Base-by-base conservation (phyloP, 768 basidiomycete genomes). In the Leccinum longicurvipes region DNA sequence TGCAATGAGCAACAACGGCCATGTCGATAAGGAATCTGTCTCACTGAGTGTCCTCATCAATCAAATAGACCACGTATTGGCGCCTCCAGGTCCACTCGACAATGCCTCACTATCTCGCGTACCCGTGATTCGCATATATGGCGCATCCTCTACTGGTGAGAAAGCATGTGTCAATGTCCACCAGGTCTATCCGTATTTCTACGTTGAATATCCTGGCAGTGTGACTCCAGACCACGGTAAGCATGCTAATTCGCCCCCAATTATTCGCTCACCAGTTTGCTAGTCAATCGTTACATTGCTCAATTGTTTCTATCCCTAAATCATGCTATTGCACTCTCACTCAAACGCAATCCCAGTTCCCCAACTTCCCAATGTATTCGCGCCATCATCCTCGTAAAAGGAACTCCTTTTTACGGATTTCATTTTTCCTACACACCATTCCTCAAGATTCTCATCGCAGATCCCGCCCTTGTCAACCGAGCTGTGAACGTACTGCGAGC, bases 381-480 rank as follows among this genome's bases (percentile, higher is more conserved):
- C 14, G 86, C 86, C 23, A 80, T 97, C 39, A 68, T 92, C 47
- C 78, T 95, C 50, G 91, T 94, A 59, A 98, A 98, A 73, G 97
- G 93, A n/a, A 76, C 93, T 17, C 87, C 89, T 66, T 97, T 98
- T 72, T 98, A 98, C 72, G 95, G 97, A 9, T 98, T 94, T 69
- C 89, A 93, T 68, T 77, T 87, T 11, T 82, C 85, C 25, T 89
- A 93, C 64, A 78, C 81, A 6, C 93, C 93, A 8, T 99, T 90
- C 75, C 82, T 98, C 70, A 98, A 98, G 70, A 80, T 99, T 48
- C 75, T 84, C 61, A 71, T 93, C 44, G 77, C 77, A 42, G 84
- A 96, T 61, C 95, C 96, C 12, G 68, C 77, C 1, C 70, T 84
- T 61, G 75, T 88, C 60, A 83, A 77, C 63, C 87, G 91, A 28